phyloP scores from a whole-genome alignment of 306 rosid genomes.

The Medicago truncatula region DNA sequence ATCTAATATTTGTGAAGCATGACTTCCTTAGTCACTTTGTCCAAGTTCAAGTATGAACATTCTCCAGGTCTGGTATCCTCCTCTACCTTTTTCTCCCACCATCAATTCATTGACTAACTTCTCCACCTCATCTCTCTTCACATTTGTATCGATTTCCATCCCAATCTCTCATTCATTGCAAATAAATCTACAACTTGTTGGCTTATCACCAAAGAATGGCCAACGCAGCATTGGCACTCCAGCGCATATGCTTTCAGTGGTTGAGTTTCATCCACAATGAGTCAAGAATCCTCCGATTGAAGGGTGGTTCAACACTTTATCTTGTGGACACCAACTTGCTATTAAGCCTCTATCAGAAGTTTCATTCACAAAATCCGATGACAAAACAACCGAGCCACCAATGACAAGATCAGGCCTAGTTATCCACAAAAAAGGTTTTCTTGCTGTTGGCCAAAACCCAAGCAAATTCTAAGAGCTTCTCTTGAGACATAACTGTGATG shows the following conservation, averaged over 20 bases:
- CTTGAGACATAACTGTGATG: neutral
- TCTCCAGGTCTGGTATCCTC: conserved; percentile 37
- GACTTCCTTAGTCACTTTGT: too few relatives aligned
- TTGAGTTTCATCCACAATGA: conserved; percentile 50
- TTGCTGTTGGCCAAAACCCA: conserved; percentile 1
- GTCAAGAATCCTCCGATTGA: conserved; percentile 38
- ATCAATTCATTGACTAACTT: conserved; percentile 41
- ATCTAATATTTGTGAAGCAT: too few relatives aligned
- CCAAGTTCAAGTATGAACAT: too few relatives aligned
- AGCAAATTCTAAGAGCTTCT: neutral
- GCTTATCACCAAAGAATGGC: conserved; percentile 48
- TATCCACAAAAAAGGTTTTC: neutral
- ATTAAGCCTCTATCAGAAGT: neutral
- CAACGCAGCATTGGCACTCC: conserved; percentile 47
- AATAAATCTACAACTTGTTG: conserved; percentile 31
- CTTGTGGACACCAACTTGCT: conserved; percentile 47
- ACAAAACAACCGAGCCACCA: neutral
- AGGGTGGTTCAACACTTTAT: conserved; percentile 44
- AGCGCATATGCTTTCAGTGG: conserved; percentile 30
- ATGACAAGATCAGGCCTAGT: conserved; percentile 2
- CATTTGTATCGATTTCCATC: conserved; percentile 31
- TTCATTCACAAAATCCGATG: neutral
- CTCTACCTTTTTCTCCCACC: conserved; percentile 43
- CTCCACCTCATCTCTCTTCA: conserved; percentile 44
- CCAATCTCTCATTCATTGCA: conserved; percentile 43